These are phyloP conservation scores for Aspergillus fumigatus DNA, from an alignment of 2,329 filamentous ascomycete genomes.

Conservation along the genomic window DNA sequence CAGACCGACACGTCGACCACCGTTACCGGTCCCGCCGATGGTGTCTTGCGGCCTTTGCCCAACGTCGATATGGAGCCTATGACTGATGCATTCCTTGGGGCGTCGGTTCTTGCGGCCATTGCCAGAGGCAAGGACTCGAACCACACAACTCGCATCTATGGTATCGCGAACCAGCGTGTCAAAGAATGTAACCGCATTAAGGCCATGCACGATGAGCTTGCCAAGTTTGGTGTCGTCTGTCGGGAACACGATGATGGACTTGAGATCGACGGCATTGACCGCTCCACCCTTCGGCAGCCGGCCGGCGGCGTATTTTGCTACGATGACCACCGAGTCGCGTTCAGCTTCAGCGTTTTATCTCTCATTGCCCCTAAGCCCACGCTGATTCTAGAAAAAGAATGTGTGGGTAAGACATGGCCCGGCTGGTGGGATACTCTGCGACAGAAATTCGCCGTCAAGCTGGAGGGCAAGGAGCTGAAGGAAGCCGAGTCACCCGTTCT, in stretches of 20 bases:
- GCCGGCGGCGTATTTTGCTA: conserved; percentile 79
- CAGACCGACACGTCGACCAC: conserved; percentile 85
- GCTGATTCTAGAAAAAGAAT: conserved; percentile 82
- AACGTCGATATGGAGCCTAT: conserved; percentile 98
- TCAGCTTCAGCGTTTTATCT: conserved; percentile 93
- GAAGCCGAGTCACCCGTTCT: conserved; percentile 35
- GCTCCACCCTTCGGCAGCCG: conserved; percentile 52
- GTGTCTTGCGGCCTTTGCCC: conserved; percentile 67
- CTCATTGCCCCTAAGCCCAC: conserved; percentile 66
- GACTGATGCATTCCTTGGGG: conserved; percentile 97
- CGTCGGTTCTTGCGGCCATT: conserved; percentile 86
- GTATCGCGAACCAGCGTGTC: conserved; percentile 95
- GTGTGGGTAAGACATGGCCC: conserved; percentile 96
- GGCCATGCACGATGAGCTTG: conserved; percentile 91
- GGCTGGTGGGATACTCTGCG: conserved; percentile 95
- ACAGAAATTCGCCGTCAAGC: conserved; percentile 67
- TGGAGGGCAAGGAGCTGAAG: conserved; percentile 68
- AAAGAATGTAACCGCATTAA: conserved; percentile 97
- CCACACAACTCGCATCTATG: conserved; percentile 74
- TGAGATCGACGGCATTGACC: conserved; percentile 54
- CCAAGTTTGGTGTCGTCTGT: conserved; percentile 85
- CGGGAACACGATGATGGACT: conserved; percentile 94
- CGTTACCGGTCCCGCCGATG: conserved; percentile 78
- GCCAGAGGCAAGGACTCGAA: conserved; percentile 63
- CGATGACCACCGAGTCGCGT: conserved; percentile 94